These are phyloP conservation scores for Beauveria varroae DNA, from an alignment of 2,329 filamentous ascomycete genomes.

Conservation along the genomic window DNA sequence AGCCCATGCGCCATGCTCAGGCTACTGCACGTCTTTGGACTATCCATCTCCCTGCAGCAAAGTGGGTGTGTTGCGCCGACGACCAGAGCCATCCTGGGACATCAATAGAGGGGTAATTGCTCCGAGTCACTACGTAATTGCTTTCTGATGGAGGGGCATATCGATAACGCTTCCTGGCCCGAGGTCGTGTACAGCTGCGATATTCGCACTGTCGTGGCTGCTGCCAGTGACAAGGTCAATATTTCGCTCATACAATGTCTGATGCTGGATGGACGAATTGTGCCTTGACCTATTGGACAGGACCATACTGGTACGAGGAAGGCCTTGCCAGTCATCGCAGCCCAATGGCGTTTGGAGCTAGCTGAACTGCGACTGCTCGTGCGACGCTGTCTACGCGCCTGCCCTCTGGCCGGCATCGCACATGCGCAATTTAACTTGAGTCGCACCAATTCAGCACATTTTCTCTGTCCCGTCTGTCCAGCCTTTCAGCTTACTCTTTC, in stretches of 20 bases:
- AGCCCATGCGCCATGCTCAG: neutral
- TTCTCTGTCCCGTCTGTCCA: neutral
- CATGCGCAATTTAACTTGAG: neutral
- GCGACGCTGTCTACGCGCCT: neutral
- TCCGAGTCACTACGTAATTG: neutral
- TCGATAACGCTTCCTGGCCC: neutral
- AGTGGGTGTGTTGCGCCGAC: conserved; percentile 4
- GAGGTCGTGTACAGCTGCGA: neutral
- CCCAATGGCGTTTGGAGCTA: neutral
- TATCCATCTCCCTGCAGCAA: conserved; percentile 3
- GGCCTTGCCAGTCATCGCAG: neutral
- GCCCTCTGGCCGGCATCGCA: neutral
- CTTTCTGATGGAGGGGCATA: neutral
- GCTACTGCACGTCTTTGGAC: conserved; percentile 4
- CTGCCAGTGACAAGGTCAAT: neutral
- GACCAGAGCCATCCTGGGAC: neutral
- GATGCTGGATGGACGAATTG: neutral
- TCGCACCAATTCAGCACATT: neutral
- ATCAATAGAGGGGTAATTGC: conserved; percentile 9
- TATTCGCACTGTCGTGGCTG: neutral
- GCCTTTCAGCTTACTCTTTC: neutral
- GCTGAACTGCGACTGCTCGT: neutral
- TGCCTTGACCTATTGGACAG: no score
- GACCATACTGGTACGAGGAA: neutral
- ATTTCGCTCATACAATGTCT: neutral